Evolutionary conservation across 176 grass and related monocot species (phyloP).

Genomic region (Thinopyrum elongatum): DNA sequence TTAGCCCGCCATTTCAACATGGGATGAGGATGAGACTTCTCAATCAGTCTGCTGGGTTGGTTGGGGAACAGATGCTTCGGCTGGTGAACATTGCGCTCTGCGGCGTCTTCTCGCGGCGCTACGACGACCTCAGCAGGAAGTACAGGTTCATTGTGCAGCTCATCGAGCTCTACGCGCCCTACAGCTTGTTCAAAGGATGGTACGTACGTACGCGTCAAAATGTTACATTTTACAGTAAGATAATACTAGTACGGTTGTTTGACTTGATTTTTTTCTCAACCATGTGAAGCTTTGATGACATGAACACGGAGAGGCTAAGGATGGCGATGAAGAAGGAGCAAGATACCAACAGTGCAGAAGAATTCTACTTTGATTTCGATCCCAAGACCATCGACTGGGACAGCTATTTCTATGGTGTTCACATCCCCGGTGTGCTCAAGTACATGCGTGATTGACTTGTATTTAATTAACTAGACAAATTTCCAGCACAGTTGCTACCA

Average conservation of each 20-base stretch:
- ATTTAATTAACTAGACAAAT: too few relatives aligned
- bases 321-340: background rate
- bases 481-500: too few relatives aligned
- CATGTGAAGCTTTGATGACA: background rate
- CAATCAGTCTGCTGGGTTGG: background rate
- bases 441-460: background rate
- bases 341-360: background rate
- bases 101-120: background rate
- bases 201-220: background rate
- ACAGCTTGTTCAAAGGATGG: background rate
- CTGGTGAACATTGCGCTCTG: background rate
- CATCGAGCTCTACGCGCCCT: background rate
- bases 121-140: conserved; percentile 1
- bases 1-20: background rate
- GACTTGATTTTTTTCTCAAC: background rate
- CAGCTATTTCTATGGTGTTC: background rate
- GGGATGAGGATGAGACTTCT: background rate
- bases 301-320: background rate
- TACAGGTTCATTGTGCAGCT: conserved; percentile 5
- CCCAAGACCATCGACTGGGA: conserved; percentile 7
- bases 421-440: conserved; percentile 4
- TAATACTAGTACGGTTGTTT: background rate
- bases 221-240: background rate
- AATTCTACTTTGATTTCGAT: background rate
- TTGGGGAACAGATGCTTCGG: background rate